These are phyloP conservation scores for Penicillium expansum DNA, from an alignment of 2,329 filamentous ascomycete species.

Conservation along the genomic window DNA sequence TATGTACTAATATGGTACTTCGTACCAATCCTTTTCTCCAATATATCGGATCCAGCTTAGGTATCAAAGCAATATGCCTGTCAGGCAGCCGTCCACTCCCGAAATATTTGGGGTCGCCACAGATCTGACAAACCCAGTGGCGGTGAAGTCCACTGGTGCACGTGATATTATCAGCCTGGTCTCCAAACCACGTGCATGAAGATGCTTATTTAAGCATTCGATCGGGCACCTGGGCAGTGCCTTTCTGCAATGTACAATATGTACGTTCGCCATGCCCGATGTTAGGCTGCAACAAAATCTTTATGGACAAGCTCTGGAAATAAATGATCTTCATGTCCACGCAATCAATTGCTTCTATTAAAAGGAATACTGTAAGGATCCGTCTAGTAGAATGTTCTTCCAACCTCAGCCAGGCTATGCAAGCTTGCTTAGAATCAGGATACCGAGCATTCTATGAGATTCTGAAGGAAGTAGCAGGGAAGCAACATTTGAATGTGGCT, in stretches of 20 bases:
- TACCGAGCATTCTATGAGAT: background rate
- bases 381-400: background rate
- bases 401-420: constrained; percentile 2
- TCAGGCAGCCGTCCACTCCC: constrained; percentile 4
- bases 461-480: background rate
- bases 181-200: background rate
- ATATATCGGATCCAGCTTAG: constrained; percentile 4
- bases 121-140: constrained; percentile 5
- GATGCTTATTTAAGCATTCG: background rate
- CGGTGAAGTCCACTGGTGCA: constrained; percentile 10
- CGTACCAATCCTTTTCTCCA: constrained; percentile 1
- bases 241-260: too few relatives aligned
- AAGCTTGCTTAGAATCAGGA: background rate
- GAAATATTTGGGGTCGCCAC: background rate
- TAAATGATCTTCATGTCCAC: background rate
- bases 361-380: background rate
- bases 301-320: background rate
- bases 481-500: background rate
- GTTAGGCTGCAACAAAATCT: constrained; percentile 8
- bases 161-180: background rate
- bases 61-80: constrained; percentile 5
- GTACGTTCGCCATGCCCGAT: constrained; percentile 1
- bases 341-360: background rate
- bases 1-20: background rate
- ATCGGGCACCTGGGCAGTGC: constrained; percentile 7